These are phyloP conservation scores for Metschnikowia anglica DNA, from an alignment of 805 yeast genomes.

Conservation along the genomic window DNA sequence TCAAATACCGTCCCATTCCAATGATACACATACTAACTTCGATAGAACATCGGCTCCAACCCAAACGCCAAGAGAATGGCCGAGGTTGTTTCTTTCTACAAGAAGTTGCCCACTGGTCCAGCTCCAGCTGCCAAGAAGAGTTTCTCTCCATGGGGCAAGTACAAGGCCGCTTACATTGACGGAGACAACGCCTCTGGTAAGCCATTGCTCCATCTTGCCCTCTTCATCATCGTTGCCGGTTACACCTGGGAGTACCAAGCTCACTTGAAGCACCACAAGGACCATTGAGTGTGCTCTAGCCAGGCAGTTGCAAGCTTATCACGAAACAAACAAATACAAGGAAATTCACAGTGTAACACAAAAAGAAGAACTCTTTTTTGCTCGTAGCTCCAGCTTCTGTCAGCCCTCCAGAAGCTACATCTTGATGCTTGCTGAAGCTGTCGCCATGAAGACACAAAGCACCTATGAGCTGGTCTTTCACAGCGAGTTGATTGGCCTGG, in stretches of 20 bases:
- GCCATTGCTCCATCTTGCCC: slow-evolving; percentile 76
- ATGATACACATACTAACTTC: slow-evolving; percentile 28
- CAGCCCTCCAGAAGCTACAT: no score
- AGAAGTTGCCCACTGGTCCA: slow-evolving; percentile 91
- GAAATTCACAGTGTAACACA: no score
- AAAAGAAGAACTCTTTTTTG: no score
- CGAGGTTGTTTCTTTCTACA: slow-evolving; percentile 92
- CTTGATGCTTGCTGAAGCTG: no score
- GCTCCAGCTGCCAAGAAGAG: slow-evolving; percentile 73
- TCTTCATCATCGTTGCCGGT: slow-evolving; percentile 69
- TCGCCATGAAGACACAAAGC: no score
- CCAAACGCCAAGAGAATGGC: slow-evolving; percentile 97
- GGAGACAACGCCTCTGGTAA: slow-evolving; percentile 81
- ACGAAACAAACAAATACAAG: slow-evolving; percentile 8
- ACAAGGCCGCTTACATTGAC: slow-evolving; percentile 83
- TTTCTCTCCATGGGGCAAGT: slow-evolving; percentile 66
- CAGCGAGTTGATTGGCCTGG: no score
- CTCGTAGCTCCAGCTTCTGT: no score
- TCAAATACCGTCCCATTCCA: no score
- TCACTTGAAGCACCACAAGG: slow-evolving; percentile 58
- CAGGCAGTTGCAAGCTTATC: slow-evolving; percentile 5
- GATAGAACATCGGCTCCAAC: slow-evolving; percentile 84
- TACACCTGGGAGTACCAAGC: slow-evolving; percentile 91
- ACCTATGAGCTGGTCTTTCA: no score
- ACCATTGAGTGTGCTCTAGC: slow-evolving; percentile 10